These are phyloP conservation scores for Dissophora globulifera DNA, from an alignment of 192 early-diverging fungal genomes.

Conservation along the genomic window DNA sequence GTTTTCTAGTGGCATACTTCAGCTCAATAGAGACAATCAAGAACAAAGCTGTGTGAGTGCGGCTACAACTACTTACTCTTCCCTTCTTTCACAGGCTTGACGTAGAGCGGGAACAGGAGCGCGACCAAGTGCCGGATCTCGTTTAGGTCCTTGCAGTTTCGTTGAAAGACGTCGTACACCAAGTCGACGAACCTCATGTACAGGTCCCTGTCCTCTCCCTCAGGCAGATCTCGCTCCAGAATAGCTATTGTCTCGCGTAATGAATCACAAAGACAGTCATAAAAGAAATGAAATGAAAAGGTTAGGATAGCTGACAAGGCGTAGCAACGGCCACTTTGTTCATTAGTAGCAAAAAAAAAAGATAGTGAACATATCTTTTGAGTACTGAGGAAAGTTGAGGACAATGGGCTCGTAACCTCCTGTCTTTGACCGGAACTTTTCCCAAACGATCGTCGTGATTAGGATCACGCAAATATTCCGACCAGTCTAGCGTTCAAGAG, in stretches of 20 bases:
- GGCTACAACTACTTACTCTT: conserved; percentile 64
- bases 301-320: background rate
- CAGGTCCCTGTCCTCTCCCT: conserved; percentile 68
- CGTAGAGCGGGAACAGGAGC: conserved; percentile 87
- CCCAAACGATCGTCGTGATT: conserved; percentile 78
- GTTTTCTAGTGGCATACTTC: too few species aligned
- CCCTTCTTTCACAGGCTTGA: conserved; percentile 84
- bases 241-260: conserved; percentile 73
- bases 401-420: conserved; percentile 70
- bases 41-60: too few species aligned
- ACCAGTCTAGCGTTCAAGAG: conserved; percentile 39
- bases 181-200: conserved; percentile 82
- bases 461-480: conserved; percentile 76
- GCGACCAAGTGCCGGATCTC: conserved; percentile 87
- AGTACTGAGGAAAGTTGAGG: conserved; percentile 82
- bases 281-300: background rate
- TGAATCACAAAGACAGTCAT: background rate
- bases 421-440: conserved; percentile 78
- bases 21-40: too few species aligned
- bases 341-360: background rate
- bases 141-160: conserved; percentile 84
- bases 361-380: conserved; percentile 48
- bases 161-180: conserved; percentile 83
- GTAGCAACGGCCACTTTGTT: too few species aligned
- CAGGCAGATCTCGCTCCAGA: conserved; percentile 72